These are phyloP conservation scores for Cyphellophora europaea DNA, from an alignment of 2,329 filamentous ascomycete species.

Conservation along the genomic window DNA sequence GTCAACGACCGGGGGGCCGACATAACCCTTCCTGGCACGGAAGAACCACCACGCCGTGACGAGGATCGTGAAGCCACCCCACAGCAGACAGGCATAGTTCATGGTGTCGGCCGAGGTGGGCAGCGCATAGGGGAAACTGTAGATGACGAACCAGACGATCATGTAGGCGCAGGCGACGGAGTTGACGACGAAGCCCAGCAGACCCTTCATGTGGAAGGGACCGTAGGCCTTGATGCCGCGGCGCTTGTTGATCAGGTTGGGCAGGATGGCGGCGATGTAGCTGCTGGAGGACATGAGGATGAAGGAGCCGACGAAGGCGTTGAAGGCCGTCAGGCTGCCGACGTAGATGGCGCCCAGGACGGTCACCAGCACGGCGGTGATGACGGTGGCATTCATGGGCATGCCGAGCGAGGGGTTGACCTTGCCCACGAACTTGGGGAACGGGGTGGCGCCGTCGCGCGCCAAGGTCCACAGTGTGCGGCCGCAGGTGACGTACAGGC, in stretches of 20 bases:
- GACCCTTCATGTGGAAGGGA: slow-evolving; percentile 44
- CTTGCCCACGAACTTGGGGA: slow-evolving; percentile 35
- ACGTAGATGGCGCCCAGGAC: slow-evolving; percentile 45
- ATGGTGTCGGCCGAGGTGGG: slow-evolving; percentile 36
- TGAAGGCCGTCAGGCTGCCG: slow-evolving; percentile 35
- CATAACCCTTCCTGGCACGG: slow-evolving; percentile 9
- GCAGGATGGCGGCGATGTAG: slow-evolving; percentile 45
- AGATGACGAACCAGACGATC: slow-evolving; percentile 46
- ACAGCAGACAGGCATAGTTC: slow-evolving; percentile 46
- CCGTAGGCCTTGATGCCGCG: slow-evolving; percentile 40
- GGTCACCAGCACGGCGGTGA: slow-evolving; percentile 40
- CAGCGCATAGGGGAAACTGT: slow-evolving; percentile 48
- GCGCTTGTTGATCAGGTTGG: slow-evolving; percentile 42
- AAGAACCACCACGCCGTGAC: slow-evolving; percentile 35
- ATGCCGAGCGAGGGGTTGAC: slow-evolving; percentile 39
- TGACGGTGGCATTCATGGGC: slow-evolving; percentile 48
- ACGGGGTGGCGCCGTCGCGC: slow-evolving; percentile 49
- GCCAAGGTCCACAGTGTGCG: slow-evolving; percentile 56
- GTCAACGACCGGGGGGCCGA: slow-evolving; percentile 7
- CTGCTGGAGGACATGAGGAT: slow-evolving; percentile 48
- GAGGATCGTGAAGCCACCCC: slow-evolving; percentile 38
- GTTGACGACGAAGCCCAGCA: slow-evolving; percentile 42
- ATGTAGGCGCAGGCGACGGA: slow-evolving; percentile 43
- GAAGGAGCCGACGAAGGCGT: slow-evolving; percentile 49
- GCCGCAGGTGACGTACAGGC: slow-evolving; percentile 51